Evolutionary conservation across 495 filamentous ascomycete genomes (phyloP).

Genomic region (Polyplosphaeria fusca): DNA sequence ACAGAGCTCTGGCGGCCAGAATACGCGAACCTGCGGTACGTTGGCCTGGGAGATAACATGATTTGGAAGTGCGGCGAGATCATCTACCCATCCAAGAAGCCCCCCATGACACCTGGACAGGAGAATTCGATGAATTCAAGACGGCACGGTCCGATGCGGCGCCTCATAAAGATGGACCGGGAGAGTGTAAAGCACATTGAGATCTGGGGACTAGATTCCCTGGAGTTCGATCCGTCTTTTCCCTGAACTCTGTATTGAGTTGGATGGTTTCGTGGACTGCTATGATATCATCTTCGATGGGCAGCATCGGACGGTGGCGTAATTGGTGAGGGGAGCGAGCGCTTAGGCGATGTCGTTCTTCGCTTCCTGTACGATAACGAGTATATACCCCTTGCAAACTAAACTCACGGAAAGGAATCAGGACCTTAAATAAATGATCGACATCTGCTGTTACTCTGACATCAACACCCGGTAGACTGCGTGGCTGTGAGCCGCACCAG

Average conservation of each 20-base stretch:
- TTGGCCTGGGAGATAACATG: conserved; percentile 35
- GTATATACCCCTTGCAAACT: not conserved
- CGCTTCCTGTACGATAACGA: not conserved
- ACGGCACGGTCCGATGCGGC: conserved; percentile 20
- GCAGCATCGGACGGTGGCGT: not conserved
- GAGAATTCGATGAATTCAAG: conserved; percentile 23
- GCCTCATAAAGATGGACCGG: conserved; percentile 20
- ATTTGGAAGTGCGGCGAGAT: conserved; percentile 35
- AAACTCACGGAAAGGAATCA: not conserved
- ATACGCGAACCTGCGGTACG: conserved; percentile 33
- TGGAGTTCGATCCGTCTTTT: conserved; percentile 27
- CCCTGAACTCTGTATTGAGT: conserved; percentile 3
- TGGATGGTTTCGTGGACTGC: too few relatives aligned
- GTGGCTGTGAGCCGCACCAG: not conserved
- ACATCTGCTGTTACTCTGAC: not conserved
- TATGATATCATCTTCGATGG: too few relatives aligned
- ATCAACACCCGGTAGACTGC: too few relatives aligned
- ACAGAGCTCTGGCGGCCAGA: conserved; percentile 26
- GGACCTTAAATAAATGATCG: too few relatives aligned
- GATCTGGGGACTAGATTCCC: conserved; percentile 36
- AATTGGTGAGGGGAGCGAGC: not conserved
- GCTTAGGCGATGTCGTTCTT: not conserved
- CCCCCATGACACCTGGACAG: conserved; percentile 10
- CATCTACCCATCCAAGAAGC: conserved; percentile 8
- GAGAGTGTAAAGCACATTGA: conserved; percentile 35